These are phyloP conservation scores for Saprolegnia diclina DNA, from an alignment of 352 stramenopile species.

Conservation along the genomic window DNA sequence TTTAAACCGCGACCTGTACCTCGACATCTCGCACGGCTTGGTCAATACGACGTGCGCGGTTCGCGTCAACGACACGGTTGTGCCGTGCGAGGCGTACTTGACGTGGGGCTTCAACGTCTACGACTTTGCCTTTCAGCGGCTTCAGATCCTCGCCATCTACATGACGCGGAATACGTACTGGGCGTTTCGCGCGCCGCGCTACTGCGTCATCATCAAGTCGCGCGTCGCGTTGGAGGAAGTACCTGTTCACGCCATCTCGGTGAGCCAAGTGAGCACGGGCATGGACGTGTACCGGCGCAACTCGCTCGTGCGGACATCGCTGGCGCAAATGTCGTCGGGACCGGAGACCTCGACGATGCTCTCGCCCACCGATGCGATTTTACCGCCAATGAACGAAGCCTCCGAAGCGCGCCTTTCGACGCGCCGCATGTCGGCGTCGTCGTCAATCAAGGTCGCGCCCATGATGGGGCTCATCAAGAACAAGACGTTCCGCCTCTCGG, in stretches of 20 bases:
- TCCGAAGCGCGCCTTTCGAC: not conserved
- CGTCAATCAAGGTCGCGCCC: not conserved
- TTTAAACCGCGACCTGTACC: not conserved
- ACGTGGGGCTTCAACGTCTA: slow-evolving; percentile 27
- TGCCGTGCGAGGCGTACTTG: slow-evolving; percentile 1
- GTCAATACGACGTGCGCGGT: slow-evolving; percentile 15
- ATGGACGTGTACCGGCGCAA: slow-evolving; percentile 1
- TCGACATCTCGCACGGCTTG: slow-evolving; percentile 14
- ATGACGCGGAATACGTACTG: slow-evolving; percentile 28
- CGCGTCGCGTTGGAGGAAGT: slow-evolving; percentile 25
- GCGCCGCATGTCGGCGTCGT: not conserved
- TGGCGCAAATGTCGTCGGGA: not conserved
- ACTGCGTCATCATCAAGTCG: slow-evolving; percentile 27
- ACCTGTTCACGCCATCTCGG: slow-evolving; percentile 6
- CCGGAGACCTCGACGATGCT: no score
- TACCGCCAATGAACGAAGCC: not conserved
- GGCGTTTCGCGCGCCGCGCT: slow-evolving; percentile 24
- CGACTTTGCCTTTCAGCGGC: slow-evolving; percentile 26
- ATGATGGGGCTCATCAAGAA: not conserved
- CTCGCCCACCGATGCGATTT: not conserved
- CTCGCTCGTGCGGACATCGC: slow-evolving; percentile 6
- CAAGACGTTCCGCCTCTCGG: not conserved
- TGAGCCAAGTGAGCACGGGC: not conserved
- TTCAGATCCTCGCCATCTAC: slow-evolving; percentile 26
- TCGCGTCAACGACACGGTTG: not conserved